Percentiles rank a stretch among this genome's conserved stretches.
phyloP scores from a whole-genome alignment of 2,329 filamentous ascomycete genomes.

The Neonectria sp. region DNA sequence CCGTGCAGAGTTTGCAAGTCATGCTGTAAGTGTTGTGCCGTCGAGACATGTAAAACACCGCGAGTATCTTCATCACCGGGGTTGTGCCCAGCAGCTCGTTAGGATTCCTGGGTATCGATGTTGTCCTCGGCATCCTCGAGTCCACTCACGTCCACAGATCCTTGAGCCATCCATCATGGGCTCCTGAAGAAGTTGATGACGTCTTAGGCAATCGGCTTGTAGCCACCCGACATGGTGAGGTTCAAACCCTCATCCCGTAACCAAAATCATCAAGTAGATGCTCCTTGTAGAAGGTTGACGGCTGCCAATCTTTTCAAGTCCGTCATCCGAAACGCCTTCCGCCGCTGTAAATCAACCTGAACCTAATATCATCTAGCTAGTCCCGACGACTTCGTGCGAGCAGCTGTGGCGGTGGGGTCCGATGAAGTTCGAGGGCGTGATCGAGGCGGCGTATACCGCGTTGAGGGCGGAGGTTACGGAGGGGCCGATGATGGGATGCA shows the following conservation, averaged over 20 bases:
- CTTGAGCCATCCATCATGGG: neutral
- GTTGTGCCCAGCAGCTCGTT: neutral
- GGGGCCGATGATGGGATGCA: neutral
- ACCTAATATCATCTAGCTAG: neutral
- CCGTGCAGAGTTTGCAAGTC: neutral
- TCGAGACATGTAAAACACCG: neutral
- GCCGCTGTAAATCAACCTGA: neutral
- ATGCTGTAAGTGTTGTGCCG: neutral
- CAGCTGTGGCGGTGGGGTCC: neutral
- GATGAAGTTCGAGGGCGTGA: neutral
- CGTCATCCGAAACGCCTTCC: neutral
- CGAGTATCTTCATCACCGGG: neutral
- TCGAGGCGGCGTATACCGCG: slow-evolving; percentile 5
- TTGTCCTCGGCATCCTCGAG: neutral
- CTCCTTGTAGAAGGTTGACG: neutral
- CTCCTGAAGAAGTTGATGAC: neutral
- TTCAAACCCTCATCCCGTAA: neutral
- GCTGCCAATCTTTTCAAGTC: neutral
- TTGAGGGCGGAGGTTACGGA: neutral
- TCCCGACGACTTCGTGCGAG: neutral
- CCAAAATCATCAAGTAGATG: neutral
- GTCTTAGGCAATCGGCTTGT: neutral
- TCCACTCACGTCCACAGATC: neutral
- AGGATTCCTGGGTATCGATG: neutral
- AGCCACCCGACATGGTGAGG: too few relatives aligned